Conservation (phyloP, 129 eudicot genomes). For the Flaveria ramosissima region DNA sequence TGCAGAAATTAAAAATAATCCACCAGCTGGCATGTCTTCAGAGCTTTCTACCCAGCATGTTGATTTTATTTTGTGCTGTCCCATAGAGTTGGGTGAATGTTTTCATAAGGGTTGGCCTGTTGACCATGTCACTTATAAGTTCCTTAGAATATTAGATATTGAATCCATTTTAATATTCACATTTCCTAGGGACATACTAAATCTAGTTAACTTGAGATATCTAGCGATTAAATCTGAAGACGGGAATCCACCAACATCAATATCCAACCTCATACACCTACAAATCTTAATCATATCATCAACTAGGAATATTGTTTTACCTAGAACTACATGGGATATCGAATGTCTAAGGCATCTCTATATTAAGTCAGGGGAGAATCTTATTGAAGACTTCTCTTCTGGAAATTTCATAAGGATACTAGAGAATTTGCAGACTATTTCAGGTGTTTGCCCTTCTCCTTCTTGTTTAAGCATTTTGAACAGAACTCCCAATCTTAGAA, state of each 20-base stretch:
- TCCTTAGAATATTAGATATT: conserved; percentile 36
- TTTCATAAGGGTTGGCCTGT: conserved; percentile 14
- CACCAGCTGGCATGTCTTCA: conserved; percentile 11
- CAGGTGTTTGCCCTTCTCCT: conserved; percentile 25
- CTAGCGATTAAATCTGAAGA: conserved; percentile 30
- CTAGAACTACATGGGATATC: conserved; percentile 28
- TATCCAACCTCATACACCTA: conserved; percentile 34
- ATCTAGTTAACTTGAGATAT: conserved; percentile 39
- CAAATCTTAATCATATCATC: conserved; percentile 28
- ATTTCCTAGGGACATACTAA: conserved; percentile 28
- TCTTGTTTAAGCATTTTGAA: conserved; percentile 8
- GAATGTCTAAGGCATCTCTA: conserved; percentile 33
- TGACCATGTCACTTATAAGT: conserved; percentile 12
- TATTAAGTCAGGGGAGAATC: conserved; percentile 15
- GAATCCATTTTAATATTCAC: conserved; percentile 9
- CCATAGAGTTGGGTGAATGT: conserved; percentile 23
- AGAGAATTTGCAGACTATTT: conserved; percentile 34
- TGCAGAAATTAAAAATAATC: conserved; percentile 15
- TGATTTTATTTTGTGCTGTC: conserved; percentile 30
- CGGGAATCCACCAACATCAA: conserved; percentile 29
- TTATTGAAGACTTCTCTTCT: conserved; percentile 18
- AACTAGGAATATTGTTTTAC: conserved; percentile 14
- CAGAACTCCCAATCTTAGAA: conserved; percentile 32
- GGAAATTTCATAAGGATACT: background rate
- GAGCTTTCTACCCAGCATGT: conserved; percentile 17